Percentiles rank a stretch among this genome's conserved stretches.
Conservation (phyloP, 2,329 filamentous ascomycete genomes). For the Exophiala sideris region DNA sequence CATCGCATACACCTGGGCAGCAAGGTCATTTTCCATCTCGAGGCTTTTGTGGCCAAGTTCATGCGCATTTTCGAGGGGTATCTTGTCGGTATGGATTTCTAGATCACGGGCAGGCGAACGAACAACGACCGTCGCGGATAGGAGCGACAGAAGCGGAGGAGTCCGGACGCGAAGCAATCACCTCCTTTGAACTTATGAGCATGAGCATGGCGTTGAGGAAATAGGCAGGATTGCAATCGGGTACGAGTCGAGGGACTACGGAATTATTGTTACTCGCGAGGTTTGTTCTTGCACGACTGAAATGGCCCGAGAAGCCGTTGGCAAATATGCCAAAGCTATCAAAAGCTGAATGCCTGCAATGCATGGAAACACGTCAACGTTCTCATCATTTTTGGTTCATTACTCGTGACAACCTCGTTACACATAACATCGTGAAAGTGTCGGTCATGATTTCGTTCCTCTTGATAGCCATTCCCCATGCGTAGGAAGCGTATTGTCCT, state of each 20-base stretch:
- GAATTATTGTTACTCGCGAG: not conserved
- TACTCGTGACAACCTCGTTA: too few relatives aligned
- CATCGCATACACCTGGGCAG: constrained; percentile 86
- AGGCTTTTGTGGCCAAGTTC: constrained; percentile 97
- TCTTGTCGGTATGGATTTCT: constrained; percentile 31
- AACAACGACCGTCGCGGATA: not conserved
- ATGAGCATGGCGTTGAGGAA: not conserved
- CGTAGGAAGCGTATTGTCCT: too few relatives aligned
- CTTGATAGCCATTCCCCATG: too few relatives aligned
- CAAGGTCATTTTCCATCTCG: constrained; percentile 96
- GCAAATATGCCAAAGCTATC: too few relatives aligned
- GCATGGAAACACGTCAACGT: too few relatives aligned
- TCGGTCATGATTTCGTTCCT: too few relatives aligned
- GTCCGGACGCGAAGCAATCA: too few relatives aligned
- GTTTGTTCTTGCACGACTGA: too few relatives aligned
- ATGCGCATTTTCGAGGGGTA: constrained; percentile 95
- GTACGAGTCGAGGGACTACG: not conserved
- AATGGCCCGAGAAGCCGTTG: too few relatives aligned
- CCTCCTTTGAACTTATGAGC: not conserved
- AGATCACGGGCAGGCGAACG: not conserved
- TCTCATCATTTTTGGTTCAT: too few relatives aligned
- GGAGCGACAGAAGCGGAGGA: not conserved
- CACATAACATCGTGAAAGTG: too few relatives aligned
- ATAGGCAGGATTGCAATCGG: not conserved
- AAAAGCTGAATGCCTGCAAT: too few relatives aligned